phyloP scores from a whole-genome alignment of 1,284 basidiomycete genomes.

The Ustilago nuda region DNA sequence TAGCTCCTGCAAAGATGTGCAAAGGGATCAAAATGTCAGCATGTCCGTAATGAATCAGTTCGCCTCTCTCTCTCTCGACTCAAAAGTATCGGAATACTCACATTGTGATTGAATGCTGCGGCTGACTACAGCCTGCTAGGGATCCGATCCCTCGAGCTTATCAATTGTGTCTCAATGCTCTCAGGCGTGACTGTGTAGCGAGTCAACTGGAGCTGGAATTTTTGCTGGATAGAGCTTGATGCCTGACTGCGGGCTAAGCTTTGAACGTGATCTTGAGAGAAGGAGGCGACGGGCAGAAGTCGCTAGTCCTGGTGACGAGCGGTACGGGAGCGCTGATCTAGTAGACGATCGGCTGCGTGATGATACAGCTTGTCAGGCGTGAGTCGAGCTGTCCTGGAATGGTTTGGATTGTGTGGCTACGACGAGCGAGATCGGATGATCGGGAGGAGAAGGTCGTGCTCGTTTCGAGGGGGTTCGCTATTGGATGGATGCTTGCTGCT shows the following conservation, averaged over 20 bases:
- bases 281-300: background rate
- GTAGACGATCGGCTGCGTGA: background rate
- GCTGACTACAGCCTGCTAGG: slow-evolving; percentile 3
- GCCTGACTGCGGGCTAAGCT: background rate
- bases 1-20: slow-evolving; percentile 47
- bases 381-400: background rate
- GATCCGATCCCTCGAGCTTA: background rate
- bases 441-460: background rate
- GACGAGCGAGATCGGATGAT: background rate
- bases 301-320: too few species aligned
- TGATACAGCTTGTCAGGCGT: background rate
- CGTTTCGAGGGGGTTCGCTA: background rate
- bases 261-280: background rate
- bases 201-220: background rate
- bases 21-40: background rate
- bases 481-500: background rate
- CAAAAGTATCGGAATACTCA: background rate
- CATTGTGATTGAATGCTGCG: slow-evolving; percentile 16
- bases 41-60: background rate
- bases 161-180: too few species aligned
- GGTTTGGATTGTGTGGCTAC: background rate
- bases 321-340: background rate
- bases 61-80: background rate
- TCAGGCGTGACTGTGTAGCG: too few species aligned
- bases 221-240: background rate